These are phyloP conservation scores for Byssothecium circinans DNA, from an alignment of 2,329 filamentous ascomycete genomes.

Conservation along the genomic window DNA sequence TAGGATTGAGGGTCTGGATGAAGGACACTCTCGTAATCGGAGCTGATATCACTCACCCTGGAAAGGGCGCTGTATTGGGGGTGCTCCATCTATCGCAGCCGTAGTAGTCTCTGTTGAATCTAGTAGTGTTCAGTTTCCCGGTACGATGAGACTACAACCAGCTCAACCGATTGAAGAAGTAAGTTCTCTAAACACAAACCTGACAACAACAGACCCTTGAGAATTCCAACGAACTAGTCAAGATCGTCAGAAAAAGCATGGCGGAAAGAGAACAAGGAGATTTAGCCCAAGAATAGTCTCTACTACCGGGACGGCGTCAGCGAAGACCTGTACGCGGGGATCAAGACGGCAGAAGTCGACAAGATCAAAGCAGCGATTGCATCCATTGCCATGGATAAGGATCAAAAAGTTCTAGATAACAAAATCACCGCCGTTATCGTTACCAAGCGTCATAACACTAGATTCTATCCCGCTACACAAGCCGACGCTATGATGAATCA, in stretches of 20 bases:
- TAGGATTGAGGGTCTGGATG: too few species aligned
- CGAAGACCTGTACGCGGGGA: constrained; percentile 74
- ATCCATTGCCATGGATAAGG: constrained; percentile 56
- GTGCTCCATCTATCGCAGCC: constrained; percentile 75
- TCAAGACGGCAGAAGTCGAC: constrained; percentile 69
- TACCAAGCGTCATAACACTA: constrained; percentile 83
- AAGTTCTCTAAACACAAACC: constrained; percentile 41
- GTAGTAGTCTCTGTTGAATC: constrained; percentile 75
- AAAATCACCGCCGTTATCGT: constrained; percentile 72
- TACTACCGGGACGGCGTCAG: constrained; percentile 88
- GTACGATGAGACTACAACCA: constrained; percentile 65
- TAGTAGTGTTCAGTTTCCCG: constrained; percentile 74
- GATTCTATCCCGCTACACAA: constrained; percentile 70
- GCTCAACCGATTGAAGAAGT: constrained; percentile 35
- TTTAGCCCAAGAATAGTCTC: constrained; percentile 76
- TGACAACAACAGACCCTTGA: constrained; percentile 69
- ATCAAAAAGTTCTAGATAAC: constrained; percentile 50
- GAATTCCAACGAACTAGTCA: constrained; percentile 62
- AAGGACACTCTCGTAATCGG: constrained; percentile 83
- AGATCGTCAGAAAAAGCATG: constrained; percentile 65
- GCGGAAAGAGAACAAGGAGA: constrained; percentile 39
- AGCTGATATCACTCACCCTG: constrained; percentile 86
- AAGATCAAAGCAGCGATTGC: constrained; percentile 65
- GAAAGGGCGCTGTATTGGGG: constrained; percentile 58
- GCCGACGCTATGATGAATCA: constrained; percentile 41